phyloP scores from a whole-genome alignment of 352 stramenopile species.

The Globisporangium takayamanum region DNA sequence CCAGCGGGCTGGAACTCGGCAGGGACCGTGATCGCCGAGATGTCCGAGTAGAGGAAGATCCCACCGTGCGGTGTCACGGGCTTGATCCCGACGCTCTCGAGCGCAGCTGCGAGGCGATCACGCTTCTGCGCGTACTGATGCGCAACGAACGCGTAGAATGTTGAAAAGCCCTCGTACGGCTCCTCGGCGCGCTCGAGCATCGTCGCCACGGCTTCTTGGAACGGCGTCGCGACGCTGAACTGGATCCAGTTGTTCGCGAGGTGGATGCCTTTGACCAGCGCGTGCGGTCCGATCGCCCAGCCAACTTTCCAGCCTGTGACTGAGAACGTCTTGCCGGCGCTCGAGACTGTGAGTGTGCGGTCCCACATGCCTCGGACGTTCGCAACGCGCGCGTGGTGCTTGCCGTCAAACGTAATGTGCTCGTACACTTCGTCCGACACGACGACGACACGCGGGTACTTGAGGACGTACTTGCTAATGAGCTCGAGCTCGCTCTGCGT shows the following conservation, averaged over 20 bases:
- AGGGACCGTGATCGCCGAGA: slow-evolving; percentile 59
- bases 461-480: slow-evolving; percentile 86
- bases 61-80: slow-evolving; percentile 57
- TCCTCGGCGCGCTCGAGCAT: slow-evolving; percentile 67
- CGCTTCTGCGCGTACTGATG: slow-evolving; percentile 72
- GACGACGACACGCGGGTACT: slow-evolving; percentile 87
- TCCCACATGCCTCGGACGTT: slow-evolving; percentile 81
- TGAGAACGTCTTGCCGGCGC: slow-evolving; percentile 89
- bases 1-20: slow-evolving; percentile 31
- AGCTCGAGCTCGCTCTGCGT: slow-evolving; percentile 87
- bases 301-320: slow-evolving; percentile 93
- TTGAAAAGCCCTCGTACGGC: slow-evolving; percentile 61
- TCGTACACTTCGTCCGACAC: slow-evolving; percentile 99
- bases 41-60: slow-evolving; percentile 80
- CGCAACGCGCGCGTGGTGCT: slow-evolving; percentile 60
- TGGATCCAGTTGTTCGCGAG: slow-evolving; percentile 86
- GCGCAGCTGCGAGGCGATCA: slow-evolving; percentile 43
- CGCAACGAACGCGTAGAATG: slow-evolving; percentile 79
- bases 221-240: slow-evolving; percentile 82
- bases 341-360: slow-evolving; percentile 87
- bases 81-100: slow-evolving; percentile 53
- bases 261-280: slow-evolving; percentile 65
- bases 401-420: slow-evolving; percentile 90
- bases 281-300: slow-evolving; percentile 85
- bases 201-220: slow-evolving; percentile 78